Evolutionary conservation across 2,329 filamentous ascomycete genomes (phyloP).

Genomic region (Lasiodiplodia hormozganensis): DNA sequence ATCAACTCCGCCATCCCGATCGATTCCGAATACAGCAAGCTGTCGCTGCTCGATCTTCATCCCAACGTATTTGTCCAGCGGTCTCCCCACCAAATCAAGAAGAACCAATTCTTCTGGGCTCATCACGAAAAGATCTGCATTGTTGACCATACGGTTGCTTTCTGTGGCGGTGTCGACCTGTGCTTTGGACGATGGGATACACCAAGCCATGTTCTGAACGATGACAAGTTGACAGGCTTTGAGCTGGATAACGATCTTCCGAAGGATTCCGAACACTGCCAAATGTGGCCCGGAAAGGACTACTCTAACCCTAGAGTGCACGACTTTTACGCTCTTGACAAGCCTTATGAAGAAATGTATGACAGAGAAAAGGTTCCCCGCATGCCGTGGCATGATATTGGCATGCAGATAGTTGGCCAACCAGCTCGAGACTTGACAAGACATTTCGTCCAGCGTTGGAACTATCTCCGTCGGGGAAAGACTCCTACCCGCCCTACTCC

Average conservation of each 20-base stretch:
- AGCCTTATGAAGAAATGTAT: conserved; percentile 99
- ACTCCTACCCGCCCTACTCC: conserved; percentile 94
- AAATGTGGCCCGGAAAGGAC: conserved; percentile 96
- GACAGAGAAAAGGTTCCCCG: conserved; percentile 85
- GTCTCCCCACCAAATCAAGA: conserved; percentile 96
- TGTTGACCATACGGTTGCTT: conserved; percentile 94
- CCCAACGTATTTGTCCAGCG: conserved; percentile 96
- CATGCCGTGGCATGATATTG: conserved; percentile 99
- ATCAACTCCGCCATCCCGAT: conserved; percentile 97
- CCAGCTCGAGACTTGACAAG: conserved; percentile 91
- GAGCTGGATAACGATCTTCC: conserved; percentile 71
- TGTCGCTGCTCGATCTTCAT: conserved; percentile 91
- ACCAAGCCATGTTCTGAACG: conserved; percentile 86
- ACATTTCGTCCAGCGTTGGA: conserved; percentile 98
- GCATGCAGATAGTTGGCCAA: conserved; percentile 97
- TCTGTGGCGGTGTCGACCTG: conserved; percentile 93
- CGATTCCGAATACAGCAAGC: conserved; percentile 98
- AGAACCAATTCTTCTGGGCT: conserved; percentile 99
- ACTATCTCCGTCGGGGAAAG: conserved; percentile 90
- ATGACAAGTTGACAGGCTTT: conserved; percentile 95
- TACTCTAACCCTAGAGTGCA: conserved; percentile 96
- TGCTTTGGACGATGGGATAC: conserved; percentile 99
- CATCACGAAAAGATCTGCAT: conserved; percentile 99
- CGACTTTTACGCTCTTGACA: conserved; percentile 91
- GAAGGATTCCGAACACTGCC: conserved; percentile 91